Percentiles rank a stretch among this genome's conserved stretches.
Evolutionary conservation across 2,329 filamentous ascomycete genomes (phyloP).

Genomic region (Nigrospora osmanthi): DNA sequence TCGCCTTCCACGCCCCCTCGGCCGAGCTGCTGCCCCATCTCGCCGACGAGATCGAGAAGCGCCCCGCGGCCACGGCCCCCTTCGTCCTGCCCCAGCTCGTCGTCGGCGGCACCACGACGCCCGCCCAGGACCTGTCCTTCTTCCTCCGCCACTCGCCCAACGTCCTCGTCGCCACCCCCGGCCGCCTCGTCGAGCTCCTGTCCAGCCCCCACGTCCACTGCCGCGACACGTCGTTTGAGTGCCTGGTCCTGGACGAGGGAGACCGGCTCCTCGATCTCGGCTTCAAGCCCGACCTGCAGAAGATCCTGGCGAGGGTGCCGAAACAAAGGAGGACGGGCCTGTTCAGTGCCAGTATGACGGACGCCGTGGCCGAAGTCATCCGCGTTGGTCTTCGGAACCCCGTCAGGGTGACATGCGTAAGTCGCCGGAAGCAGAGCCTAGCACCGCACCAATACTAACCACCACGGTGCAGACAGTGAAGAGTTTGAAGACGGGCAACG

Average conservation of each 20-base stretch:
- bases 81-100: conserved; percentile 80
- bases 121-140: conserved; percentile 76
- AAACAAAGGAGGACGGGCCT: conserved; percentile 91
- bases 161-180: conserved; percentile 83
- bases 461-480: conserved; percentile 70
- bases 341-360: conserved; percentile 93
- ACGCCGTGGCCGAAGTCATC: conserved; percentile 89
- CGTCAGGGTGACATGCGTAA: conserved; percentile 61
- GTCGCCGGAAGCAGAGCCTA: no score
- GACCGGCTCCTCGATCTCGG: conserved; percentile 88
- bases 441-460: no score
- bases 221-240: conserved; percentile 82
- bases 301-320: conserved; percentile 73
- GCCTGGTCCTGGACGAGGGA: conserved; percentile 88
- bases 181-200: conserved; percentile 79
- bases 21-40: conserved; percentile 53
- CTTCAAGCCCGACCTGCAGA: conserved; percentile 85
- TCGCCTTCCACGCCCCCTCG: conserved; percentile 78
- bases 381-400: conserved; percentile 88
- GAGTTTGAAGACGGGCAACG: conserved; percentile 54
- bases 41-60: conserved; percentile 51
- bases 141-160: conserved; percentile 85
- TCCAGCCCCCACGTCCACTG: conserved; percentile 82
- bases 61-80: conserved; percentile 33
- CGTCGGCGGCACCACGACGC: conserved; percentile 70